These are phyloP conservation scores for Colletotrichum tropicale DNA, from an alignment of 2,329 filamentous ascomycete species.

Conservation along the genomic window DNA sequence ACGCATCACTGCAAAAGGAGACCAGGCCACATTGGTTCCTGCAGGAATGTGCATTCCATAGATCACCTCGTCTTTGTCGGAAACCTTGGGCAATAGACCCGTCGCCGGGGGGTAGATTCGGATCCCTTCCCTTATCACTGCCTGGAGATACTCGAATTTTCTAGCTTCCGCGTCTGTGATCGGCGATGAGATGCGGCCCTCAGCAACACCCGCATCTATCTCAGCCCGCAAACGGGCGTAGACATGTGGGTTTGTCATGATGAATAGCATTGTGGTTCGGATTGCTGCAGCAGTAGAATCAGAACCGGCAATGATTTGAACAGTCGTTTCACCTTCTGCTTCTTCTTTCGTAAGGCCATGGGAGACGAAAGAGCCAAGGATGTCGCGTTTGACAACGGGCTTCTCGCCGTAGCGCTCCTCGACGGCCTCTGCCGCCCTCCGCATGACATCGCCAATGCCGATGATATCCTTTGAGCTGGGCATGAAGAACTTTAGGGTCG, in stretches of 20 bases:
- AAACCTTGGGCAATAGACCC: conserved; percentile 39
- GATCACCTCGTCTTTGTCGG: conserved; percentile 38
- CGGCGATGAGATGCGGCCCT: conserved; percentile 26
- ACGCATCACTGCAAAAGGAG: conserved; percentile 37
- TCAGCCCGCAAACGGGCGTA: conserved; percentile 49
- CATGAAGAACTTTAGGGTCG: conserved; percentile 39
- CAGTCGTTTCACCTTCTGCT: conserved; percentile 43
- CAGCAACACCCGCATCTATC: conserved; percentile 35
- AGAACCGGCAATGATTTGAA: conserved; percentile 53
- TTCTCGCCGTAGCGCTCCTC: conserved; percentile 31
- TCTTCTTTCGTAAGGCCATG: conserved; percentile 37
- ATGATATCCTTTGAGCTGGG: conserved; percentile 30
- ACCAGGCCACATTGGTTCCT: conserved; percentile 33
- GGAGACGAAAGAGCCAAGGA: conserved; percentile 39
- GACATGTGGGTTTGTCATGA: conserved; percentile 53
- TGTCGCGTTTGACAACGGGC: conserved; percentile 31
- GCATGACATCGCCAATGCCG: conserved; percentile 37
- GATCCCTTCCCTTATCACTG: conserved; percentile 54
- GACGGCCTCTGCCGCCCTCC: conserved; percentile 30
- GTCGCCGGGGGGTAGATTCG: conserved; percentile 40
- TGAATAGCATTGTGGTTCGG: conserved; percentile 54
- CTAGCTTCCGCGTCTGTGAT: conserved; percentile 37
- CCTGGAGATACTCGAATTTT: conserved; percentile 46
- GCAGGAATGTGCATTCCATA: conserved; percentile 33
- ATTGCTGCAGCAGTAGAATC: conserved; percentile 63